A percentile compares a stretch with the other conserved stretches of the same genome.
Conservation (phyloP, 208 protist genomes). For the Phytomonas sp. region DNA sequence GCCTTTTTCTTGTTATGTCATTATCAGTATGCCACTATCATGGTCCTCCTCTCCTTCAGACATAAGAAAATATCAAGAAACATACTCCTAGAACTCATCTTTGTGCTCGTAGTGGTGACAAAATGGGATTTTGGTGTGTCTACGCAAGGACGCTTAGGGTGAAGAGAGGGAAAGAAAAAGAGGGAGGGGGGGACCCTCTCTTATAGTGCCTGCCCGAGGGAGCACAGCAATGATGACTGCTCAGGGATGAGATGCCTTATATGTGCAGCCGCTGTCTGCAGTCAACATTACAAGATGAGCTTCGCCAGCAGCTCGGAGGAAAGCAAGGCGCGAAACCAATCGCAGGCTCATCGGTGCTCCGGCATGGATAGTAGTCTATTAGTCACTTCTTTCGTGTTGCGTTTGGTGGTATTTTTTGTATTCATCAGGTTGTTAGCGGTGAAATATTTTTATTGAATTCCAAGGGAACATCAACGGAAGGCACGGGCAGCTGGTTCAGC, state of each 20-base stretch:
- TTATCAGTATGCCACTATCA: neutral
- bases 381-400: neutral
- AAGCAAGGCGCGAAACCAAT: too few relatives aligned
- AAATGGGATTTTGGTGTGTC: neutral
- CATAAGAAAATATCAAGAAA: neutral
- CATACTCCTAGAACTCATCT: neutral
- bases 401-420: neutral
- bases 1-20: neutral
- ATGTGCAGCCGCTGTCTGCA: too few relatives aligned
- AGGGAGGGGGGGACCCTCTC: neutral
- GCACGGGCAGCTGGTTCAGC: neutral
- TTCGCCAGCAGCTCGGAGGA: too few relatives aligned
- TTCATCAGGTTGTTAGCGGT: neutral
- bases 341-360: too few relatives aligned
- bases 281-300: too few relatives aligned
- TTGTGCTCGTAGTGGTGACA: neutral
- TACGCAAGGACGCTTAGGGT: neutral
- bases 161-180: neutral
- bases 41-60: neutral
- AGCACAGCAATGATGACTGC: neutral
- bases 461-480: neutral
- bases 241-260: neutral
- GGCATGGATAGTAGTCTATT: too few relatives aligned
- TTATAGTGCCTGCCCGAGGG: neutral
- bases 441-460: neutral